Conservation (phyloP, 2,329 filamentous ascomycete species). For the Aschersonia sp. region DNA sequence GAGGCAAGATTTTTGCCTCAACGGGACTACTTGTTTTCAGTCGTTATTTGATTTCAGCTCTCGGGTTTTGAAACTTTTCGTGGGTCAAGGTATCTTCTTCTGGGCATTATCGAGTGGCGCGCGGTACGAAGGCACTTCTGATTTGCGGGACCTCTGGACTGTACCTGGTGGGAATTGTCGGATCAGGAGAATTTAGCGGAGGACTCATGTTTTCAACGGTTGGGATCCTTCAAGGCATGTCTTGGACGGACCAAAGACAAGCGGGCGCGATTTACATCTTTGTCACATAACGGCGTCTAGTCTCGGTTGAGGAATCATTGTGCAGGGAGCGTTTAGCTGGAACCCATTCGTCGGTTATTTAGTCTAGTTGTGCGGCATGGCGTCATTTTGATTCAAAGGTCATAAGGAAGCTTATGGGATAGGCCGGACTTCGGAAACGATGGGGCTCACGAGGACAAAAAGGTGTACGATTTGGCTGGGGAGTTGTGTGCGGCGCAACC, state of each 20-base stretch:
- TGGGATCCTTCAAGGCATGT: slow-evolving; percentile 5
- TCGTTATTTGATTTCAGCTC: neutral
- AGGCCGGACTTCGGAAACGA: neutral
- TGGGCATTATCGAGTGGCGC: no score
- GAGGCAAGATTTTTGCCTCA: neutral
- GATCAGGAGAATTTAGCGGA: no score
- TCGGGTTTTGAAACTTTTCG: neutral
- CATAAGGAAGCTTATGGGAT: neutral
- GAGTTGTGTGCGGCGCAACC: neutral
- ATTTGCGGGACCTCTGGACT: no score
- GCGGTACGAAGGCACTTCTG: no score
- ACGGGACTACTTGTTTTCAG: neutral
- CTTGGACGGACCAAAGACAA: neutral
- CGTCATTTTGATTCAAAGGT: slow-evolving; percentile 1
- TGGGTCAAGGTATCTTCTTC: no score
- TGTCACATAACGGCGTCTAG: slow-evolving; percentile 6
- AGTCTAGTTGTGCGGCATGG: neutral
- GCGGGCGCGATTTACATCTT: slow-evolving; percentile 4
- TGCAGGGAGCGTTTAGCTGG: slow-evolving; percentile 2
- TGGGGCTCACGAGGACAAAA: neutral
- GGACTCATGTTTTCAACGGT: neutral
- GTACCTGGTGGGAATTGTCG: no score
- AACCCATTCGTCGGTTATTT: neutral
- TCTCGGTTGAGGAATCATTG: slow-evolving; percentile 5
- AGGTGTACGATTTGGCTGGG: neutral